These are phyloP conservation scores for Inga oerstediana DNA, from an alignment of 306 rosid genomes.

Conservation along the genomic window DNA sequence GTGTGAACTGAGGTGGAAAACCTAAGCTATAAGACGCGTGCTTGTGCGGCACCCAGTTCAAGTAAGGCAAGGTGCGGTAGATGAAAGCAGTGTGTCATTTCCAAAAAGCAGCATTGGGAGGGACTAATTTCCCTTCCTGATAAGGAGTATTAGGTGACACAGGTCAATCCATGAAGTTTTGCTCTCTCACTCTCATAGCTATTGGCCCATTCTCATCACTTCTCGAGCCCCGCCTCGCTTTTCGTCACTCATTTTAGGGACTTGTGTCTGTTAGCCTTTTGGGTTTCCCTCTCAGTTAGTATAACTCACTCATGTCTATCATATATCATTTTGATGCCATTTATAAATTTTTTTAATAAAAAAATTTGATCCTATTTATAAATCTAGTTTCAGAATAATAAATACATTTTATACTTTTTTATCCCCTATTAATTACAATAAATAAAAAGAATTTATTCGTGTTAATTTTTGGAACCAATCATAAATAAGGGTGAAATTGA, in stretches of 20 bases:
- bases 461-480: too few species aligned
- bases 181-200: conserved; percentile 5
- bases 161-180: conserved; percentile 19
- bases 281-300: conserved; percentile 34
- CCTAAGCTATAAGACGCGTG: conserved; percentile 26
- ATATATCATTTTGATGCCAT: too few species aligned
- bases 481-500: too few species aligned
- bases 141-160: conserved; percentile 12
- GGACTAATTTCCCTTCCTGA: conserved; percentile 18
- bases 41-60: conserved; percentile 9
- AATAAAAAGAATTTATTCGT: too few species aligned
- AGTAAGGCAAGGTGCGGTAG: conserved; percentile 27
- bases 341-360: too few species aligned
- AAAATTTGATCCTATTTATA: too few species aligned
- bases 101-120: conserved; percentile 28
- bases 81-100: conserved; percentile 32
- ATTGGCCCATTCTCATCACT: conserved; percentile 12
- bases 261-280: background rate
- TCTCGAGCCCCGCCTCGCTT: conserved; percentile 45
- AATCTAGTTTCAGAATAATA: too few species aligned
- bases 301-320: background rate
- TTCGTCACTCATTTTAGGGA: conserved; percentile 1
- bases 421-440: too few species aligned
- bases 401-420: too few species aligned
- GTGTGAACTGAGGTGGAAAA: conserved; percentile 16